Conservation (phyloP, 805 yeast species). For the Pichia paraexigua region DNA sequence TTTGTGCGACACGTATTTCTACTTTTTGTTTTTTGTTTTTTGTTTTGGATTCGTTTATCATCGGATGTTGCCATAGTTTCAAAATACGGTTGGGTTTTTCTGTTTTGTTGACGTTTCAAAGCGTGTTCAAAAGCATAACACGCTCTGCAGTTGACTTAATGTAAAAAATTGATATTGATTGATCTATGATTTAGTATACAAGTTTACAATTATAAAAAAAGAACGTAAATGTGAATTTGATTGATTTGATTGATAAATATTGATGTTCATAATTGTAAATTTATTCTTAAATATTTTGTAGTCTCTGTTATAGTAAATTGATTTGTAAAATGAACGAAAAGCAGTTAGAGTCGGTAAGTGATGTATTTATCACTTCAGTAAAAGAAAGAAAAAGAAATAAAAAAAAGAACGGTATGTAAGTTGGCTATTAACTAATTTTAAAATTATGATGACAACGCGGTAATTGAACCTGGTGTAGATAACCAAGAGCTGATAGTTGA, state of each 20-base stretch:
- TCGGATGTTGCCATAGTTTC: not conserved
- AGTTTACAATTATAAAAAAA: not conserved
- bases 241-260: not conserved
- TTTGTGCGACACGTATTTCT: not conserved
- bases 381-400: not conserved
- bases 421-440: not conserved
- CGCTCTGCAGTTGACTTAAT: too few species aligned
- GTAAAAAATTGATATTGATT: not conserved
- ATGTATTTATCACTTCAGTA: not conserved
- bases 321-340: not conserved
- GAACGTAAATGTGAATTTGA: not conserved
- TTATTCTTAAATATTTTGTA: not conserved
- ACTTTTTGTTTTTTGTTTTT: too few species aligned
- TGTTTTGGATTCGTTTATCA: not conserved
- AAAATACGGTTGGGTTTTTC: not conserved
- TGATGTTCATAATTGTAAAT: not conserved
- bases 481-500: slow-evolving; percentile 58
- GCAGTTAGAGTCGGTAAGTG: not conserved
- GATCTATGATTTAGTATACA: not conserved
- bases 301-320: not conserved
- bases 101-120: not conserved
- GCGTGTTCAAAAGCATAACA: too few species aligned
- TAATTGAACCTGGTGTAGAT: slow-evolving; percentile 41
- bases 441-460: slow-evolving; percentile 11
- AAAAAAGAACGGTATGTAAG: not conserved